A percentile compares a stretch with the other conserved stretches of the same genome.
Evolutionary conservation across 225 moss, liverwort and hornwort genomes (phyloP).

Genomic region (Rhytidiadelphus loreus): DNA sequence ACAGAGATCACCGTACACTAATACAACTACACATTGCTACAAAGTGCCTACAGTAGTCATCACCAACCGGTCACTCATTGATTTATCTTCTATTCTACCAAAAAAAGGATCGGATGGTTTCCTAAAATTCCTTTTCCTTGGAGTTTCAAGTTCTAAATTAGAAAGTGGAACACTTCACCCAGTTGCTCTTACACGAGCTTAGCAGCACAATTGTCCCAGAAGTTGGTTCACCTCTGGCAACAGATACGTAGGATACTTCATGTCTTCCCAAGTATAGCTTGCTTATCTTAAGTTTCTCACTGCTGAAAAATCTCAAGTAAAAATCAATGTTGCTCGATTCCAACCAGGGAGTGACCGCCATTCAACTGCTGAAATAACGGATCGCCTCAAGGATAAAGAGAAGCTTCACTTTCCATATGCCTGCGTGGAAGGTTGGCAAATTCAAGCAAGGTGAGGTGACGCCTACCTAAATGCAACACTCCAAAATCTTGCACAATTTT

Average conservation of each 20-base stretch:
- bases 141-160: neutral
- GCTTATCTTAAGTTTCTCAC: neutral
- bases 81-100: neutral
- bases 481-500: neutral
- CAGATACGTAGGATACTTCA: neutral
- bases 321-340: neutral
- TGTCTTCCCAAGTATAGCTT: neutral
- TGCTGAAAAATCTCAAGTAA: neutral
- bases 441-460: neutral
- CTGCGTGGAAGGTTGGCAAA: neutral
- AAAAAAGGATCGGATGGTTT: too few species aligned
- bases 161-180: neutral
- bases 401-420: neutral
- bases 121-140: neutral
- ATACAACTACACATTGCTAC: neutral
- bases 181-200: neutral
- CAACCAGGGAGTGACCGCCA: neutral
- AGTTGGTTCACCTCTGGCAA: neutral
- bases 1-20: too few species aligned
- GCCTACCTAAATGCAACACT: neutral
- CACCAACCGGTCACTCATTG: neutral
- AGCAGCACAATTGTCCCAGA: neutral
- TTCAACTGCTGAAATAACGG: neutral
- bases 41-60: neutral
- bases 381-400: neutral